Base-by-base conservation (phyloP, 768 basidiomycete genomes). In the Leccinum longicurvipes region DNA sequence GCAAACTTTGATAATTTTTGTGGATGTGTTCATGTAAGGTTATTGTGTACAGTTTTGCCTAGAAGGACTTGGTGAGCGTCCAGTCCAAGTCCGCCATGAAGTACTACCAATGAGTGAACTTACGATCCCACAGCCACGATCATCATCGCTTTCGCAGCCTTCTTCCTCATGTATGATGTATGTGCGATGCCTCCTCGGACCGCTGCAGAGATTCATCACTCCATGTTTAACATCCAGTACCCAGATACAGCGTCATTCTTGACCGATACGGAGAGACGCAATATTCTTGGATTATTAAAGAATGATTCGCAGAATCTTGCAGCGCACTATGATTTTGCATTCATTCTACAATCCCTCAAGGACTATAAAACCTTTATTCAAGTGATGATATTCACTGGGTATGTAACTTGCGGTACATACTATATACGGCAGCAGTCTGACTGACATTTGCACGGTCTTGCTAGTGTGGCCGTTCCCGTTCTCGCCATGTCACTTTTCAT, bases 181-280 rank as follows among this genome's bases (percentile, higher is more conserved):
- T 21, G 50, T 14, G 7, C 8, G 29, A 19, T 6, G 11, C 29
- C 36, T 31, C 21, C 6, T 19, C 12, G 6, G 61, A 24, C 58
- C 5, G 28, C 11, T 60, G 19, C 63, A 46, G 41, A 27, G 47
- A 15, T 52, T 54, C 8, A 63, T 36, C 6, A 6, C 25, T 17
- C 24, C 1, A 17, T 47, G 14, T 9, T 24, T 24, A 15, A 23
- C 44, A 7, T 45, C 3, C 56, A 81, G 79, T 84, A 80, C 65
- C 82, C 83, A 24, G 78, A 79, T 59, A 85, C 83, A 1, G 83
- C 83, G 11, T 73, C 68, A 23, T 86, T 84, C 70, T 67, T 85
- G 54, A 78, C 74, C 11, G 71, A 74, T 9, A 53, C 60, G 2
- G 83, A 85, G 60, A 75, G 74, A 47, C 60, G 51, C 42, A 60